These are phyloP conservation scores for Lagerstroemia speciosa DNA, from an alignment of 345 rosid genomes.

Conservation along the genomic window DNA sequence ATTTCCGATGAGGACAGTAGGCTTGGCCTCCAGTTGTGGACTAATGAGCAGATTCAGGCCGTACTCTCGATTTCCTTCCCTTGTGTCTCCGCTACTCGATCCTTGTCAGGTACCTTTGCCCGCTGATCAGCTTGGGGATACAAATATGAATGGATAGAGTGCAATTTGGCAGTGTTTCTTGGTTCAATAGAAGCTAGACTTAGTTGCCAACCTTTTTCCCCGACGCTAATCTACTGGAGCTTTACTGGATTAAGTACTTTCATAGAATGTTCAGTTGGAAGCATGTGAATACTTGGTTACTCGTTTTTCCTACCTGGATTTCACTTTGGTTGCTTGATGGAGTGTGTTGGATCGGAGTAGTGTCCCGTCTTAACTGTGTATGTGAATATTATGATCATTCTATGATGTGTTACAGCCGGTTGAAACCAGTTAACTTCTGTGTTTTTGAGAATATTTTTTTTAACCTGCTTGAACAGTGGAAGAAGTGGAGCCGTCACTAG, in stretches of 20 bases:
- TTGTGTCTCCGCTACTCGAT: conserved; percentile 52
- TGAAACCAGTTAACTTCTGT: conserved; percentile 2
- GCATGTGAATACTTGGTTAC: neutral
- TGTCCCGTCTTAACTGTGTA: neutral
- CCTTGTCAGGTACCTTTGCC: conserved; percentile 46
- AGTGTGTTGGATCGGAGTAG: neutral
- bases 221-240: neutral
- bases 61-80: conserved; percentile 41
- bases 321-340: neutral
- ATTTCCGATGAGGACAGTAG: conserved; percentile 26
- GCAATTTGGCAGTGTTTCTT: neutral
- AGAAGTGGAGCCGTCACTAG: conserved; percentile 55
- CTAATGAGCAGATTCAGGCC: conserved; percentile 58
- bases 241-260: neutral
- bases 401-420: neutral
- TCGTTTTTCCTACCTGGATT: neutral
- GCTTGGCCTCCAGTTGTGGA: conserved; percentile 51
- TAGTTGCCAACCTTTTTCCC: neutral
- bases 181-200: neutral
- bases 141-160: neutral
- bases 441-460: conserved; percentile 8
- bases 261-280: neutral
- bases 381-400: neutral
- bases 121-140: neutral
- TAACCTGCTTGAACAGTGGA: conserved; percentile 40